Conservation (phyloP, 495 filamentous ascomycete genomes). For the Tuber microsphaerosporum region DNA sequence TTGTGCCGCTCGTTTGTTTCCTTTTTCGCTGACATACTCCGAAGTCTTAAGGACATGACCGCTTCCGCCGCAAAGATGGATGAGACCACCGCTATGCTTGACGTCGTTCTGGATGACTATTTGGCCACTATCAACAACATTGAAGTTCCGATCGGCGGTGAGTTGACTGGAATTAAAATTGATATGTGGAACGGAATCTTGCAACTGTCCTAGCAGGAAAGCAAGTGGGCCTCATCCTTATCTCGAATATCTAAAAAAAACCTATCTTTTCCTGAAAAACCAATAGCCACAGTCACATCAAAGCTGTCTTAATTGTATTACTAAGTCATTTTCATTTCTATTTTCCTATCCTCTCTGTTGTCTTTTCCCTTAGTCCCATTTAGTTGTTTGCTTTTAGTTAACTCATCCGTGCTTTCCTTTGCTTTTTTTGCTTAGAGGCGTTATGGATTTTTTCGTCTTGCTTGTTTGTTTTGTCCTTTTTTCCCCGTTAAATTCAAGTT, state of each 20-base stretch:
- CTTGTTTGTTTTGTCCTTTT: not conserved
- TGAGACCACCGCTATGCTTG: conserved; percentile 33
- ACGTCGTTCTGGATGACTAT: conserved; percentile 28
- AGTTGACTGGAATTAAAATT: conserved; percentile 32
- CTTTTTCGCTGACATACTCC: conserved; percentile 4
- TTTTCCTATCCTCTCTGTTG: conserved; percentile 8
- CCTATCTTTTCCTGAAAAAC: not conserved
- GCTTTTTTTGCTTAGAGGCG: conserved; percentile 28
- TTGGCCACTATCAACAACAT: conserved; percentile 23
- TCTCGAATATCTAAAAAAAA: not conserved
- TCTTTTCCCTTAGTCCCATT: conserved; percentile 9
- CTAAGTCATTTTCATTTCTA: conserved; percentile 15
- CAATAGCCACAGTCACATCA: not conserved
- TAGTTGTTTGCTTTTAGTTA: conserved; percentile 26
- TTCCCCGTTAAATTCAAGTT: conserved; percentile 2
- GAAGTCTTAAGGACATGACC: conserved; percentile 33
- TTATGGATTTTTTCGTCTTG: not conserved
- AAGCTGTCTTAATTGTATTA: conserved; percentile 20
- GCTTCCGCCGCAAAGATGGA: conserved; percentile 35
- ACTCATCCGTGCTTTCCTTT: conserved; percentile 19
- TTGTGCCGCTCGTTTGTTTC: not conserved
- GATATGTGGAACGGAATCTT: conserved; percentile 37
- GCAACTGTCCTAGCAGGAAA: conserved; percentile 7
- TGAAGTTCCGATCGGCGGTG: conserved; percentile 29
- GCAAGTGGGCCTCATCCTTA: not conserved